Percentiles rank a stretch among this genome's conserved stretches.
Evolutionary conservation across 176 grass and related monocot species (phyloP).

Genomic region (Tillandsia leiboldiana): DNA sequence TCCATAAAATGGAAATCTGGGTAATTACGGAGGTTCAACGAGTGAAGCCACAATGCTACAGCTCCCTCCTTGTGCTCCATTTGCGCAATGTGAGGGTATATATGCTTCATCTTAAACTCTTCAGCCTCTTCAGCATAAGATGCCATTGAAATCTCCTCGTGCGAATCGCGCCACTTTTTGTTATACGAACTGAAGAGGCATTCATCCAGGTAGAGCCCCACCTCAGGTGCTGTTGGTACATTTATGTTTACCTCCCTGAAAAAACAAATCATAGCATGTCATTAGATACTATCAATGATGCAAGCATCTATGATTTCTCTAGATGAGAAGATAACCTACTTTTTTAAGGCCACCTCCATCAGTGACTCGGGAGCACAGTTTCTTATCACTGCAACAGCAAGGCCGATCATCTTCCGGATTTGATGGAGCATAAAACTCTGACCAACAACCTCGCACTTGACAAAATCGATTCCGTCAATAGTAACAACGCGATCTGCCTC

Average conservation of each 20-base stretch:
- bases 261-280: constrained; percentile 12
- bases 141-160: constrained; percentile 83
- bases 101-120: constrained; percentile 83
- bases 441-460: constrained; percentile 85
- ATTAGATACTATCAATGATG: background rate
- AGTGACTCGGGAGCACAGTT: constrained; percentile 65
- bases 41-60: constrained; percentile 86
- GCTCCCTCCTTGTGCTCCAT: constrained; percentile 95
- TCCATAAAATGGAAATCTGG: constrained; percentile 69
- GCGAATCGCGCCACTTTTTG: constrained; percentile 76
- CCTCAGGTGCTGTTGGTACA: constrained; percentile 88
- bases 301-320: background rate
- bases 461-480: constrained; percentile 84
- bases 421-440: constrained; percentile 99
- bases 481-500: constrained; percentile 45
- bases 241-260: constrained; percentile 84
- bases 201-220: constrained; percentile 75
- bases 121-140: constrained; percentile 60
- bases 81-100: constrained; percentile 77
- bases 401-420: constrained; percentile 82
- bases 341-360: constrained; percentile 60
- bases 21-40: constrained; percentile 77
- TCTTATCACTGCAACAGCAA: constrained; percentile 84
- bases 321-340: constrained; percentile 38
- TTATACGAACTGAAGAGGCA: constrained; percentile 90